Base-by-base conservation (phyloP, 495 filamentous ascomycete species). In the Tuber umbilicatum region DNA sequence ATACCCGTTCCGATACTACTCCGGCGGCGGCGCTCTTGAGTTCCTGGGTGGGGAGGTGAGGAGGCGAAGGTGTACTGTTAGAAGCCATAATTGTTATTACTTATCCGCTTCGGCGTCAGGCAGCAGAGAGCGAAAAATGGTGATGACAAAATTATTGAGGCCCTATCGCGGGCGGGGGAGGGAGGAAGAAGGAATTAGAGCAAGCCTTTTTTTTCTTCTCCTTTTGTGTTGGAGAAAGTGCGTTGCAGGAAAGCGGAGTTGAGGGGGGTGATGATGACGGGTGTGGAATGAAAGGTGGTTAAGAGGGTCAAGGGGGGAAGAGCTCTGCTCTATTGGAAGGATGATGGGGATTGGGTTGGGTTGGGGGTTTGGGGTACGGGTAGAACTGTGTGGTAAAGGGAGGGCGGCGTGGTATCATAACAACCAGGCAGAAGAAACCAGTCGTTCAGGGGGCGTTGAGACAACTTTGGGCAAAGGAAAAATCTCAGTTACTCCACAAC, bases 1-100 rank as follows among this genome's bases (percentile, higher is more conserved):
- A 16, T 55, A 69, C 38, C 27, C 27, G 72, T 67, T 75, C 72
- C n/a, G 75, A 74, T 40, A 76, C 77, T 68, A 79, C 72, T 43
- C 55, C 76, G 35, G 75, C 77, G 6, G 76, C 75, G 27, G 75
- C 77, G 71, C 67, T 74, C 31, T 43, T 19, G 31, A 78, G 72
- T 68, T 79, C 77, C 42, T 79, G 69, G 42, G 40, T 68, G 70
- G 69, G 72, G 75, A 19, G 69, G 6, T 64, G 55, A 64, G 4
- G 55, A 27, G 55, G 74, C 40, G 74, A 64, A 19, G 74, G 72
- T 19, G 73, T 67, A 19, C 37, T 69, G 12, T 68, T 77, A 4
- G 75, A 78, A 50, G 75, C 76, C 77, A 78, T 79, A 7, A 41
- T 70, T 23, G 16, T 9, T 75, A 45, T 37, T 69, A 35, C 38